Evolutionary conservation across 352 stramenopile genomes (phyloP), one percentile per base, ranked within the genome.

Genomic region (Globisporangium irregulare): DNA sequence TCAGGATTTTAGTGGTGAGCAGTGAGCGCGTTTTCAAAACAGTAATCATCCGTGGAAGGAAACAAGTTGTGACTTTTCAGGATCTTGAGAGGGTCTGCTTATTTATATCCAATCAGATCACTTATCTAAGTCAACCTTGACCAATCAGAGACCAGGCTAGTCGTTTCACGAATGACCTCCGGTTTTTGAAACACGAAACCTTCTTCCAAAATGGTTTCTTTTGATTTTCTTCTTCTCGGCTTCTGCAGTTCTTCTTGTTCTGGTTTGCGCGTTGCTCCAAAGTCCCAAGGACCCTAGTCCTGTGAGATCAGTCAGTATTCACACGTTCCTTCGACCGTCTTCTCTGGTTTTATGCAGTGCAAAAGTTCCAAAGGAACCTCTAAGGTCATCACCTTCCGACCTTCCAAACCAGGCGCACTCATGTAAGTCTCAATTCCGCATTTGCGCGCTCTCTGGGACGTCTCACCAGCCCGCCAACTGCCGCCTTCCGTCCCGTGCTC

Each of bases 341-440:
- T 59, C 53, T n/a, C 7, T 7, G 27, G 27, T 29, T 29, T 29
- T 29, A 29, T 29, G 12, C 8, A 14, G 22, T n/a, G 22, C 10
- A 27, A 36, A 34, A 29, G 12, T 22, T 58, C 10, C 10, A 29
- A 48, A 29, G 10, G 24, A 27, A 5, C 3, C 14, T 14, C 53
- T 4, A 24, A 57, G 22, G 51, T 32, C 53, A 59, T 59, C 53
- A 57, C 24, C 1, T 32, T 8, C 2, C n/a, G 2, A 2, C 51
- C 51, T n/a, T 25, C 24, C 18, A 18, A 43, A 18, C 36, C 12
- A 43, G 9, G 0, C 12, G 36, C 12, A 4, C 51, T 57, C 51
- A 57, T 15, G 51, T 29, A 12, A 4, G 22, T 60, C 54, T 60
- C 55, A 60, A 60, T 60, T 43, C 29, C 14, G n/a, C n/a, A 60